phyloP scores from a whole-genome alignment of 345 rosid species.

The Hibiscus mutabilis region DNA sequence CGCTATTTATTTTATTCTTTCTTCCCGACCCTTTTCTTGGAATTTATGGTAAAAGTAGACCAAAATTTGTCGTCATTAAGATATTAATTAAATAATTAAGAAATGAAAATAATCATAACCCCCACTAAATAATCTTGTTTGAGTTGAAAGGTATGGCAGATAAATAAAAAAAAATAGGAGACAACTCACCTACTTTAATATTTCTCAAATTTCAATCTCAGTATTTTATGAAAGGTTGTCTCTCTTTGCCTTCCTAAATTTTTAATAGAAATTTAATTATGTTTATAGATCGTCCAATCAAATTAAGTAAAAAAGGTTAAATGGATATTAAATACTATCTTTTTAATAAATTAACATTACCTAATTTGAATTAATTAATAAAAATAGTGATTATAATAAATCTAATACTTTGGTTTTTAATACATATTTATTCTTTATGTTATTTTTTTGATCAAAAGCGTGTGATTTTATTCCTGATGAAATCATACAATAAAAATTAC shows the following conservation, averaged over 20 bases:
- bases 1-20: background rate
- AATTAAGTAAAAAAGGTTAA: no score
- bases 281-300: no score
- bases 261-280: no score
- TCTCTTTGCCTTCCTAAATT: background rate
- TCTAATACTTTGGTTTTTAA: no score
- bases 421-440: no score
- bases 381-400: no score
- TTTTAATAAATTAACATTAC: no score
- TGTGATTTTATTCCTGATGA: no score
- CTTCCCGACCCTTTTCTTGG: background rate
- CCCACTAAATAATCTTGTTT: background rate
- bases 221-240: background rate
- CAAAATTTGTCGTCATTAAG: background rate
- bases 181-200: constrained; percentile 3
- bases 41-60: background rate
- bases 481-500: no score
- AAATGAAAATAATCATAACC: constrained; percentile 1
- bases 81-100: background rate
- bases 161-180: background rate
- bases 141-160: background rate
- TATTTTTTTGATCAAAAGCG: no score
- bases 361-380: no score
- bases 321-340: no score
- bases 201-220: background rate